Percentiles rank a stretch among this genome's conserved stretches.
Evolutionary conservation across 1,284 basidiomycete species (phyloP).

Genomic region (Cryptococcus floricola): DNA sequence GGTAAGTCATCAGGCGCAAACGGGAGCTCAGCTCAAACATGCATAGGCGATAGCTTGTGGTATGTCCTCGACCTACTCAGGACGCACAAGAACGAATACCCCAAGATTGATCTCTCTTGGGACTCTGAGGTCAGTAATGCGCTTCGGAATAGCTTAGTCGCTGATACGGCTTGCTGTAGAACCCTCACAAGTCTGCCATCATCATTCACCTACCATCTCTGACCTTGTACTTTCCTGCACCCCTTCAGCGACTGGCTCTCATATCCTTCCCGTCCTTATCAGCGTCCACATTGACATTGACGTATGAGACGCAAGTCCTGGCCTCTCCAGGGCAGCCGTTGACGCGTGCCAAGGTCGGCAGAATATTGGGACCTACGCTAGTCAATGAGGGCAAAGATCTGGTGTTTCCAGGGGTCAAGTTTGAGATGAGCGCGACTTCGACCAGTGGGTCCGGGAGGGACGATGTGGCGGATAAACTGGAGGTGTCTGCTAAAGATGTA

Average conservation of each 20-base stretch:
- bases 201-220: constrained; percentile 59
- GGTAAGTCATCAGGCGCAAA: constrained; percentile 50
- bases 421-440: constrained; percentile 62
- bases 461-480: constrained; percentile 28
- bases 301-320: constrained; percentile 65
- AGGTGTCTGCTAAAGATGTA: constrained; percentile 45
- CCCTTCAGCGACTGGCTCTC: constrained; percentile 68
- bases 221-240: constrained; percentile 41
- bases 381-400: constrained; percentile 46
- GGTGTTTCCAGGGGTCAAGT: constrained; percentile 70
- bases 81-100: constrained; percentile 56
- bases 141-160: not conserved
- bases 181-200: constrained; percentile 62
- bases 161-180: constrained; percentile 11
- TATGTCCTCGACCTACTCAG: constrained; percentile 65
- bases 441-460: constrained; percentile 49
- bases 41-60: constrained; percentile 72
- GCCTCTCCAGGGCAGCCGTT: constrained; percentile 57
- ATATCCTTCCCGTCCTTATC: constrained; percentile 60
- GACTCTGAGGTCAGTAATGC: constrained; percentile 59
- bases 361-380: constrained; percentile 78
- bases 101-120: constrained; percentile 77
- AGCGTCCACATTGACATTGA: constrained; percentile 53
- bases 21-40: not conserved
- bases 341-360: constrained; percentile 63